Evolutionary conservation across 176 grass and related monocot genomes (phyloP).

Genomic region (Rhynchospora tenuis): DNA sequence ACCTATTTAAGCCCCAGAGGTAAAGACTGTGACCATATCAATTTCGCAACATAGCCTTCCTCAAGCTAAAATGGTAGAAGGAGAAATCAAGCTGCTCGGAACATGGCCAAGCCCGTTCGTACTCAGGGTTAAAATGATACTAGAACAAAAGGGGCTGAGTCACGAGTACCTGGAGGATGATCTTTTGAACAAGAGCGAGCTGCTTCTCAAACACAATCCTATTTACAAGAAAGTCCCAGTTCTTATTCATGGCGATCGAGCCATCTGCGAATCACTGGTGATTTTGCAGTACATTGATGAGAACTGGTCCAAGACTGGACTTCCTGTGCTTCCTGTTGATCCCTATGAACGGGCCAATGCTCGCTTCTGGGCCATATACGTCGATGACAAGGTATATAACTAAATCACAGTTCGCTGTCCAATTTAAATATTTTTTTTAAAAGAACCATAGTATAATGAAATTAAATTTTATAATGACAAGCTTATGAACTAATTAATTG

Average conservation of each 20-base stretch:
- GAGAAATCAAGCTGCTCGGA: constrained; percentile 17
- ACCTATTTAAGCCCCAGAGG: neutral
- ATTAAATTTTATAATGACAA: neutral
- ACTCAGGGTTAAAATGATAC: neutral
- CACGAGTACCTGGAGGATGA: constrained; percentile 10
- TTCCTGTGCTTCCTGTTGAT: constrained; percentile 16
- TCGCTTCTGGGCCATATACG: constrained; percentile 40
- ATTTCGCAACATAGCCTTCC: neutral
- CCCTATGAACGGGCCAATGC: constrained; percentile 34
- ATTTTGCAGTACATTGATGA: constrained; percentile 29
- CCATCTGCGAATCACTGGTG: constrained; percentile 8
- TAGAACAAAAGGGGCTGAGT: constrained; percentile 12
- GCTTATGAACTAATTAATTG: neutral
- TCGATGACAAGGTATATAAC: constrained; percentile 27
- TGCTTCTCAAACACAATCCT: constrained; percentile 6
- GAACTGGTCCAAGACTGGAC: neutral
- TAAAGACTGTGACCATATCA: neutral
- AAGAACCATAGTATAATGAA: neutral
- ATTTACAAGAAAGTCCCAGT: constrained; percentile 13
- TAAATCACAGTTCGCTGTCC: neutral
- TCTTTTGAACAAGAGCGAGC: constrained; percentile 5
- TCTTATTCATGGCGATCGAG: constrained; percentile 6
- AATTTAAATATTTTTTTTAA: neutral
- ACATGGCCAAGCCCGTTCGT: neutral
- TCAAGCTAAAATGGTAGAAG: neutral